A percentile compares a stretch with the other conserved stretches of the same genome.
phyloP scores from a whole-genome alignment of 1,284 basidiomycete species.

The Puccinia hordei region DNA sequence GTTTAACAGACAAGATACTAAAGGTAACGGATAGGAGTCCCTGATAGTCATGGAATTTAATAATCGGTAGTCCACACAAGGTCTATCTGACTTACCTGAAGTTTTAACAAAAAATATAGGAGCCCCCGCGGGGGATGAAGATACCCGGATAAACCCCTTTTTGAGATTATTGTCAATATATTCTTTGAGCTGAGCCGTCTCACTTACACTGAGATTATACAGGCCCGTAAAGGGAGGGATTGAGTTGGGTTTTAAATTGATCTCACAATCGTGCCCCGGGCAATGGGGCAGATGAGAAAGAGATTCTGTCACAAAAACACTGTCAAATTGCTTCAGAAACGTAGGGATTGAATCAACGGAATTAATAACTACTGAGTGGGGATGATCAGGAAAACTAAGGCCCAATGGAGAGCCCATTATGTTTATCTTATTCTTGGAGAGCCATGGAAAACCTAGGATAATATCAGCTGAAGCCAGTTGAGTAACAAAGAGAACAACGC shows the following conservation, averaged over 20 bases:
- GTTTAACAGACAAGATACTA: not conserved
- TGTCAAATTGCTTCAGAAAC: not conserved
- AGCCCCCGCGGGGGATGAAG: constrained; percentile 31
- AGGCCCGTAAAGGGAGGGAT: not conserved
- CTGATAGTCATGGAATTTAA: constrained; percentile 52
- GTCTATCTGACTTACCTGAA: constrained; percentile 51
- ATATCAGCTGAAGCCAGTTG: not conserved
- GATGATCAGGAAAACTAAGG: not conserved
- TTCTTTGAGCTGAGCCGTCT: not conserved
- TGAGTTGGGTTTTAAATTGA: not conserved
- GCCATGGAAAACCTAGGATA: not conserved
- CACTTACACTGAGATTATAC: not conserved
- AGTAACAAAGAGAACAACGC: not conserved
- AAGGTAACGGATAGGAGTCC: constrained; percentile 43
- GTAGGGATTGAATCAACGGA: not conserved
- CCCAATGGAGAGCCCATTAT: not conserved
- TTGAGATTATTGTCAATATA: not conserved
- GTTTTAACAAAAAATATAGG: constrained; percentile 51
- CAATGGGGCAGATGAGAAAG: not conserved
- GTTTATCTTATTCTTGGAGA: not conserved
- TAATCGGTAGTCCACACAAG: constrained; percentile 52
- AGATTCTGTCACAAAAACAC: not conserved
- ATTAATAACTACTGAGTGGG: not conserved
- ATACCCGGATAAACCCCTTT: constrained; percentile 34
- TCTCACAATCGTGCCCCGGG: not conserved